phyloP scores from a whole-genome alignment of 139 green algal species.

The Chlamydomonas sphaeroides region DNA sequence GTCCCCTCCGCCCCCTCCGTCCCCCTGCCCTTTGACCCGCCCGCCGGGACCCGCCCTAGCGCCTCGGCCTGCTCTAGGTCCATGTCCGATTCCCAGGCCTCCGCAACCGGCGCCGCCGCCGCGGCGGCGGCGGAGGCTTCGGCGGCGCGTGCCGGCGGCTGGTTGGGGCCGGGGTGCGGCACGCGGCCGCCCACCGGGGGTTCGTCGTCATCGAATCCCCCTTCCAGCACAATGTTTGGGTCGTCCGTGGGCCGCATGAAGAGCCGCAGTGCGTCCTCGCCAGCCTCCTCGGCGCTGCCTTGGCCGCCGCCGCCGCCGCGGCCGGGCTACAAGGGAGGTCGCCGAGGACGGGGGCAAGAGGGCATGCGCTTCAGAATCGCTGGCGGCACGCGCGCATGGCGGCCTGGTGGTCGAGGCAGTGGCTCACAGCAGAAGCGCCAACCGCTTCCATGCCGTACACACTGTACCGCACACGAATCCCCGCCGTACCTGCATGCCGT shows the following conservation, averaged over 20 bases:
- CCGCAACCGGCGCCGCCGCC: not conserved
- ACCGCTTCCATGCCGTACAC: no score
- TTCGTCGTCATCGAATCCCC: constrained; percentile 11
- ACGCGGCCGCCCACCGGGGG: not conserved
- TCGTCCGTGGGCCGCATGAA: not conserved
- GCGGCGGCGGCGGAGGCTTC: not conserved
- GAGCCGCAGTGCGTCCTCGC: constrained; percentile 3
- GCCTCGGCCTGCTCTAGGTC: not conserved
- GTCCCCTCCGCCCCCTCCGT: not conserved
- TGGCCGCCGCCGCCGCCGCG: no score
- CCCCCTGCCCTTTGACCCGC: not conserved
- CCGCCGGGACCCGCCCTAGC: no score
- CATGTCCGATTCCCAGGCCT: not conserved
- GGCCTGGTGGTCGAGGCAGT: no score
- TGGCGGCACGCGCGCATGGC: no score
- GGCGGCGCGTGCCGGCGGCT: not conserved
- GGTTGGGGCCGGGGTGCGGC: not conserved
- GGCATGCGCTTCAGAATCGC: no score
- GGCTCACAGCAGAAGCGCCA: no score
- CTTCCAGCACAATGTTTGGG: not conserved
- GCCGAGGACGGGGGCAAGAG: no score
- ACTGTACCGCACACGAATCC: no score
- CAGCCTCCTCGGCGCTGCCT: not conserved
- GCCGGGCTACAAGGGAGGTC: no score
- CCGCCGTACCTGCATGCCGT: no score